Base-by-base conservation (phyloP, 2,329 filamentous ascomycete species). In the Chalaropsis thielavioides region DNA sequence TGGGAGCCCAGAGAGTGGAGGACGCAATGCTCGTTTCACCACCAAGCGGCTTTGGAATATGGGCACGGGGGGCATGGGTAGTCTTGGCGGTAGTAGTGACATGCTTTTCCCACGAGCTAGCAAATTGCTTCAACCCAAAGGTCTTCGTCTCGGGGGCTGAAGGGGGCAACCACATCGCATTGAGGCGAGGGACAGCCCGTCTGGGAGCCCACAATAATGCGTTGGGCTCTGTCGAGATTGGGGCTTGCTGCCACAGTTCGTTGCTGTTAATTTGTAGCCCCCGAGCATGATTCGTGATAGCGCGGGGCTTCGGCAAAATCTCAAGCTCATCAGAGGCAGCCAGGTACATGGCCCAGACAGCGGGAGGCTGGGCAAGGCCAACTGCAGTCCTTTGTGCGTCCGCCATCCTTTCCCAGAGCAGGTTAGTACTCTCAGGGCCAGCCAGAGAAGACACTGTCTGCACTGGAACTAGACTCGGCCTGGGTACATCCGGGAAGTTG, bases 341-440 rank as follows among this genome's bases (percentile, higher is more conserved):
- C n/a, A 64, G 17, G 38, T 66, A 66, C 62, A 64, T 66, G 35
- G 61, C 46, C 65, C 66, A 67, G 2, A 56, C n/a, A 44, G 13
- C 31, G n/a, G 58, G 35, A 43, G 63, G 31, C 41, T 67, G 59
- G 11, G 66, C 41, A 17, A 67, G 63, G 13, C 66, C 66, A 60
- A 62, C 62, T 2, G 44, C 46, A 5, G 46, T 10, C 15, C 27
- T 63, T 13, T 60, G 40, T 43, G 35, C 31, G 38, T 38, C 2
- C 8, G 54, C 22, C 17, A 59, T 19, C 43, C 60, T 31, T 17
- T 38, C 19, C 65, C 65, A 66, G 3, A 66, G 56, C 65, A 61
- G 60, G 38, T 43, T 49, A n/a, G 6, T n/a, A 46, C 24, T 22
- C 10, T 61, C 27, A 10, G 56, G 43, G 38, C 17, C 27, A 43